A percentile compares a stretch with the other conserved stretches of the same genome.
These are phyloP conservation scores for Puccinia polysora DNA, from an alignment of 1,284 basidiomycete species.

Conservation along the genomic window DNA sequence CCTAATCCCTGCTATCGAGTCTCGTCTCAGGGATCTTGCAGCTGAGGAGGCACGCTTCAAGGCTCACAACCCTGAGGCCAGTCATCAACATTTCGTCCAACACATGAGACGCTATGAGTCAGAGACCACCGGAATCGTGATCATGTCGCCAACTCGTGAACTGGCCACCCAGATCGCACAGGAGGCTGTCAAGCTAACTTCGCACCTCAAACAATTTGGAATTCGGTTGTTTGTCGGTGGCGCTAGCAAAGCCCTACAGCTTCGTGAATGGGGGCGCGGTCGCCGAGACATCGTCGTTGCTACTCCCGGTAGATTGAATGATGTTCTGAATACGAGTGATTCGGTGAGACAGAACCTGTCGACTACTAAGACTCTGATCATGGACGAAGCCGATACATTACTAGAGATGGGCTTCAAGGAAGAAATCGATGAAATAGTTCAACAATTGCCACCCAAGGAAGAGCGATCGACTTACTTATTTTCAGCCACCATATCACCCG, in stretches of 20 bases:
- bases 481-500: conserved; percentile 68
- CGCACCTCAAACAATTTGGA: conserved; percentile 64
- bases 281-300: conserved; percentile 82
- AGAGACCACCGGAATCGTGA: conserved; percentile 65
- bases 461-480: conserved; percentile 87
- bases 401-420: conserved; percentile 94
- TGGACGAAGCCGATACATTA: conserved; percentile 93
- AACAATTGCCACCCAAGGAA: conserved; percentile 64
- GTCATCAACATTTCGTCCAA: conserved; percentile 40
- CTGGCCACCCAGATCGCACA: conserved; percentile 87
- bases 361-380: conserved; percentile 62
- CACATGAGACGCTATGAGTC: conserved; percentile 48
- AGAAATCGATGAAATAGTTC: conserved; percentile 73
- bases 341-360: conserved; percentile 60
- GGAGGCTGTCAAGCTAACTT: conserved; percentile 69
- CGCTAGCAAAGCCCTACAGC: conserved; percentile 63
- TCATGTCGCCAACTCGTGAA: conserved; percentile 91
- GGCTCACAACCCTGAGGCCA: conserved; percentile 50
- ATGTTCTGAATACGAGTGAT: conserved; percentile 66
- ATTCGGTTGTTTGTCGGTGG: conserved; percentile 80
- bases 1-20: conserved; percentile 52
- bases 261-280: conserved; percentile 64
- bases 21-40: conserved; percentile 48
- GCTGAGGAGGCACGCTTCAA: conserved; percentile 49
- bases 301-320: conserved; percentile 83